Percentiles rank a stretch among this genome's conserved stretches.
phyloP scores from a whole-genome alignment of 148 eudicot genomes.

The Fagopyrum tataricum region DNA sequence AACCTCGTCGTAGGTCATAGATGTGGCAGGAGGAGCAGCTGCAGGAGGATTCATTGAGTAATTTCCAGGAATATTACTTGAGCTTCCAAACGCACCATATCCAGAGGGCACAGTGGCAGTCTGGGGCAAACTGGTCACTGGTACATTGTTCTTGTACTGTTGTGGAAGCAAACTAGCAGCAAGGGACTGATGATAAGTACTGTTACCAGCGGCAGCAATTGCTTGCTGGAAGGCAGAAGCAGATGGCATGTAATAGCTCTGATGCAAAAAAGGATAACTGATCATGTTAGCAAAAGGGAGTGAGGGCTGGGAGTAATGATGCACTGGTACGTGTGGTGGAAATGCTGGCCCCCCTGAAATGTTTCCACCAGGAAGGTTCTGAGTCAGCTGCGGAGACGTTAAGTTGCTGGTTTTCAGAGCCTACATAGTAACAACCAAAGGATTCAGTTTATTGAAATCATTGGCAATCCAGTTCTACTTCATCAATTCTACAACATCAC shows the following conservation, averaged over 20 bases:
- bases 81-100: constrained; percentile 75
- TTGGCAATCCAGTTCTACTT: neutral
- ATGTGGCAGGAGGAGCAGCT: constrained; percentile 58
- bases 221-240: constrained; percentile 79
- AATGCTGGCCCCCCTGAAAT: constrained; percentile 58
- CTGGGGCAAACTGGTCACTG: constrained; percentile 71
- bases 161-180: constrained; percentile 50
- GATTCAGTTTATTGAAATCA: neutral
- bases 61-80: constrained; percentile 58
- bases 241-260: constrained; percentile 76
- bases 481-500: neutral
- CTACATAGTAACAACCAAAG: constrained; percentile 22
- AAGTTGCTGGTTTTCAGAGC: constrained; percentile 51
- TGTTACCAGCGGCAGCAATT: constrained; percentile 53
- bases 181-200: constrained; percentile 62
- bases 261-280: constrained; percentile 65
- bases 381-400: constrained; percentile 53
- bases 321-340: constrained; percentile 68
- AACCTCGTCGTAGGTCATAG: constrained; percentile 58
- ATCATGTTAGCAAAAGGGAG: constrained; percentile 75
- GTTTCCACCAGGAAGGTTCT: constrained; percentile 40
- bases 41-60: constrained; percentile 50
- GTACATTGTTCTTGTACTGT: constrained; percentile 57
- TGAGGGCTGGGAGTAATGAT: constrained; percentile 66
- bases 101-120: constrained; percentile 74